These are phyloP conservation scores for Verticillium longisporum DNA, from an alignment of 2,329 filamentous ascomycete species.

Conservation along the genomic window DNA sequence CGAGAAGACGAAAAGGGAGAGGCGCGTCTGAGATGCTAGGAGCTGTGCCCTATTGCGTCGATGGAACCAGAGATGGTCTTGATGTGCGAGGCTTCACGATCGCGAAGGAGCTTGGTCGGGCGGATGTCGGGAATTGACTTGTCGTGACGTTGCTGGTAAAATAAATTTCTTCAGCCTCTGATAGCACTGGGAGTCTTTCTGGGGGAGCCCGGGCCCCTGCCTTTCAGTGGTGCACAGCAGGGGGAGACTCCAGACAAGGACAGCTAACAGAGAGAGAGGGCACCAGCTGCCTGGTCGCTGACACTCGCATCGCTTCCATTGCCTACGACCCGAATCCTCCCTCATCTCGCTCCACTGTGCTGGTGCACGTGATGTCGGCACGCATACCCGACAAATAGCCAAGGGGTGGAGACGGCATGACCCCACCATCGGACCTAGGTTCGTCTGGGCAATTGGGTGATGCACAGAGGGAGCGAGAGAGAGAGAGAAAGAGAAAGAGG, in stretches of 20 bases:
- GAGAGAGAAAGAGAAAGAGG: too few species aligned
- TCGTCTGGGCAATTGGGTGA: background rate
- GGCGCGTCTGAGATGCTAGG: background rate
- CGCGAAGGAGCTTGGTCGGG: background rate
- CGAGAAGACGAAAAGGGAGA: slow-evolving; percentile 7
- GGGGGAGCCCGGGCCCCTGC: background rate
- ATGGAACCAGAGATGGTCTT: background rate
- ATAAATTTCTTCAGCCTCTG: slow-evolving; percentile 15
- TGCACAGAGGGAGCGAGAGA: too few species aligned
- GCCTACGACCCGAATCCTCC: background rate
- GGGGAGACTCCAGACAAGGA: background rate
- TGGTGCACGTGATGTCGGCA: background rate
- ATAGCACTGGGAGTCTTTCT: slow-evolving; percentile 5
- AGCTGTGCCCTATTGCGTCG: background rate
- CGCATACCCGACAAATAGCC: background rate
- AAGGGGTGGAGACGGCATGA: background rate
- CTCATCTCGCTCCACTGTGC: background rate
- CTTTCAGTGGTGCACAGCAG: background rate
- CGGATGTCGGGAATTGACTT: background rate
- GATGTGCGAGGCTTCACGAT: background rate
- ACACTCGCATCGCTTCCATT: background rate
- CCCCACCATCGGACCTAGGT: background rate
- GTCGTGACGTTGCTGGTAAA: slow-evolving; percentile 5
- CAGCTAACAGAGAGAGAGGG: too few species aligned
- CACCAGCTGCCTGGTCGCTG: background rate